Conservation (phyloP, 768 basidiomycete genomes). For the Mycena leptocephala region DNA sequence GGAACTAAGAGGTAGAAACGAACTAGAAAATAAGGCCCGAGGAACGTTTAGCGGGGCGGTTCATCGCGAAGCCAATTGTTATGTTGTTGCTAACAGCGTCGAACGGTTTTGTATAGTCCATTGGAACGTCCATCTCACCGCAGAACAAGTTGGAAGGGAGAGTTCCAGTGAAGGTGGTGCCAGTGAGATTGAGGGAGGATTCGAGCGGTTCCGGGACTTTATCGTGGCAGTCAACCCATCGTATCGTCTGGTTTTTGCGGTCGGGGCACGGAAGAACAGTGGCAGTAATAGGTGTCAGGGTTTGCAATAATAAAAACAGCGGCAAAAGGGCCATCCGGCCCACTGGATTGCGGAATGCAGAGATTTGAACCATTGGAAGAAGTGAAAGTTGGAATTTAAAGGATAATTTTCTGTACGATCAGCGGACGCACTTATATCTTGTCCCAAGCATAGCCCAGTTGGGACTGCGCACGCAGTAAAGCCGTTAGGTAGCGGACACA, state of each 20-base stretch:
- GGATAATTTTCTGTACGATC: too few relatives aligned
- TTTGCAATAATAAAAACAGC: neutral
- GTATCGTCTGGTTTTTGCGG: conserved; percentile 2
- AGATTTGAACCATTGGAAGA: too few relatives aligned
- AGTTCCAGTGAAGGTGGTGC: neutral
- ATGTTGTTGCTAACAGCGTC: conserved; percentile 9
- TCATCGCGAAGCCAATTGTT: conserved; percentile 34
- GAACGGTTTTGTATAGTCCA: conserved; percentile 30
- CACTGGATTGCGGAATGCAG: too few relatives aligned
- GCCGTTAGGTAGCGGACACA: too few relatives aligned
- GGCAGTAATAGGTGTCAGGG: neutral
- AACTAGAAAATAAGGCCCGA: conserved; percentile 17
- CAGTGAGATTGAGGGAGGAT: conserved; percentile 10
- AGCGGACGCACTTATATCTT: too few relatives aligned
- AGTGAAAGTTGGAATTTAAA: too few relatives aligned
- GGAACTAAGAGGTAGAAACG: neutral
- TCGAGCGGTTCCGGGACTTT: conserved; percentile 17
- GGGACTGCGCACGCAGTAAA: too few relatives aligned
- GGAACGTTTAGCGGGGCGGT: conserved; percentile 18
- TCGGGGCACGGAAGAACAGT: neutral
- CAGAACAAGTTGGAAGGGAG: conserved; percentile 27
- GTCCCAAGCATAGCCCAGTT: too few relatives aligned
- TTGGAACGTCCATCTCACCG: conserved; percentile 31
- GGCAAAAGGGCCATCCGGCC: neutral
- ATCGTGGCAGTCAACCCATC: conserved; percentile 26